A percentile compares a stretch with the other conserved stretches of the same genome.
phyloP scores from a whole-genome alignment of 352 stramenopile genomes.

The Phytophthora syringae region DNA sequence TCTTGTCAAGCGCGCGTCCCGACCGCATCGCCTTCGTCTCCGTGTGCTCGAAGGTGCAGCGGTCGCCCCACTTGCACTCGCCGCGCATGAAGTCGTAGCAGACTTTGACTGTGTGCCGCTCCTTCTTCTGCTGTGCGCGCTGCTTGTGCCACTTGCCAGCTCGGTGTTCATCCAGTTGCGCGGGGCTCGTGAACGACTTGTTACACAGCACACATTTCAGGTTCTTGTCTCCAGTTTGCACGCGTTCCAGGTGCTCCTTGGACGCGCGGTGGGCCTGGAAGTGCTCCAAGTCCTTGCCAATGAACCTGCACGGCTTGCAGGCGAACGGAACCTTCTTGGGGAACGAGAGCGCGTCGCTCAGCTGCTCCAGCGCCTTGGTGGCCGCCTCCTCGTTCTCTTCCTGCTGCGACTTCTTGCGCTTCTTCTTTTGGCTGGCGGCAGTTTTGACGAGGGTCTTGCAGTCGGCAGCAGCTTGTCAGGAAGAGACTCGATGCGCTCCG shows the following conservation, averaged over 20 bases:
- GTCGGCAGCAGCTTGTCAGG: slow-evolving; percentile 61
- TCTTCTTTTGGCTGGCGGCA: slow-evolving; percentile 41
- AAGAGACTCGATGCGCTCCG: slow-evolving; percentile 68
- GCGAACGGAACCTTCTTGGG: slow-evolving; percentile 84
- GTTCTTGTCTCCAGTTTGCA: slow-evolving; percentile 37
- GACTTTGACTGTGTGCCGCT: slow-evolving; percentile 68
- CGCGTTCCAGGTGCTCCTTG: slow-evolving; percentile 46
- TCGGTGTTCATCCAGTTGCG: slow-evolving; percentile 79
- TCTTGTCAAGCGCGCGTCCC: slow-evolving; percentile 57
- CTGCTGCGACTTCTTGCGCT: slow-evolving; percentile 48
- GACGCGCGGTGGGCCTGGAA: slow-evolving; percentile 68
- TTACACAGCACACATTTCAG: slow-evolving; percentile 68
- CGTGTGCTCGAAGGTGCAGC: slow-evolving; percentile 76
- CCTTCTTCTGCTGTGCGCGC: slow-evolving; percentile 69
- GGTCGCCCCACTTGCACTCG: slow-evolving; percentile 68
- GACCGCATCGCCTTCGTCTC: slow-evolving; percentile 72
- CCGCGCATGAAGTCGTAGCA: slow-evolving; percentile 89
- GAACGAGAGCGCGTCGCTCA: slow-evolving; percentile 60
- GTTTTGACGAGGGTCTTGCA: slow-evolving; percentile 31
- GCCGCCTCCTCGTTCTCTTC: slow-evolving; percentile 36
- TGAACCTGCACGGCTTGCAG: slow-evolving; percentile 81
- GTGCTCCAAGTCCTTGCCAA: slow-evolving; percentile 72
- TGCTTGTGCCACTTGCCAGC: slow-evolving; percentile 87
- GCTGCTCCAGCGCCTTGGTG: slow-evolving; percentile 34
- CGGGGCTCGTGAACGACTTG: slow-evolving; percentile 82